phyloP scores from a whole-genome alignment of 1,284 basidiomycete genomes.

The Cryptococcus sp. region DNA sequence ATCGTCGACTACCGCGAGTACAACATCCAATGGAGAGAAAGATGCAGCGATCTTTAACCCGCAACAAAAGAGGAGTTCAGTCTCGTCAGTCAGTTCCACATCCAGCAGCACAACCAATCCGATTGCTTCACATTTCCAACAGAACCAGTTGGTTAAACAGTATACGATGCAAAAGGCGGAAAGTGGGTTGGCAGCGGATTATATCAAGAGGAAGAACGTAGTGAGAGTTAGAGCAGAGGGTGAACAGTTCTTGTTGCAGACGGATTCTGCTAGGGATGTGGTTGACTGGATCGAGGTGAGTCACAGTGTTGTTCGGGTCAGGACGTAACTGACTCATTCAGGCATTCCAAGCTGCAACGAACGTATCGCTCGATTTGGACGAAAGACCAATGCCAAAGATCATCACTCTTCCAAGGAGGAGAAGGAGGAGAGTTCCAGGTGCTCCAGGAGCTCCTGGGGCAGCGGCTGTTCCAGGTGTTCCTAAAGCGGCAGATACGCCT shows the following conservation, averaged over 20 bases:
- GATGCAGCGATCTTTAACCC: conserved; percentile 35
- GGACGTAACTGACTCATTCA: conserved; percentile 31
- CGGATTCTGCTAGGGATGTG: conserved; percentile 74
- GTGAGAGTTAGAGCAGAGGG: conserved; percentile 90
- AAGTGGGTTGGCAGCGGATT: conserved; percentile 90
- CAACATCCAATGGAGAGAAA: conserved; percentile 21
- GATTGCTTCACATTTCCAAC: conserved; percentile 40
- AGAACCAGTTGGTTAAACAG: conserved; percentile 50
- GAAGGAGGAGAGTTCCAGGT: conserved; percentile 39
- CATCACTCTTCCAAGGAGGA: conserved; percentile 51
- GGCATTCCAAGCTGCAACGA: conserved; percentile 89
- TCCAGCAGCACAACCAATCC: conserved; percentile 11
- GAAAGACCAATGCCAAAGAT: conserved; percentile 81
- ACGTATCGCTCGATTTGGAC: conserved; percentile 87
- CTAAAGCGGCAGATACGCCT: conserved; percentile 23
- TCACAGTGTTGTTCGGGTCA: conserved; percentile 1
- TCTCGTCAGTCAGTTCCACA: conserved; percentile 7
- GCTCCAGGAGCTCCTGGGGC: conserved; percentile 7
- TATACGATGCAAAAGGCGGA: conserved; percentile 90
- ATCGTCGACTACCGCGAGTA: not conserved
- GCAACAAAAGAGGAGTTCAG: conserved; percentile 5
- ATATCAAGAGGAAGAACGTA: conserved; percentile 87
- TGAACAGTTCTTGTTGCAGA: conserved; percentile 94
- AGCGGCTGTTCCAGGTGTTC: conserved; percentile 4
- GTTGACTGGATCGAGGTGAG: conserved; percentile 94